Conservation (phyloP, 2,329 filamentous ascomycete species). For the Apiospora phragmitis region DNA sequence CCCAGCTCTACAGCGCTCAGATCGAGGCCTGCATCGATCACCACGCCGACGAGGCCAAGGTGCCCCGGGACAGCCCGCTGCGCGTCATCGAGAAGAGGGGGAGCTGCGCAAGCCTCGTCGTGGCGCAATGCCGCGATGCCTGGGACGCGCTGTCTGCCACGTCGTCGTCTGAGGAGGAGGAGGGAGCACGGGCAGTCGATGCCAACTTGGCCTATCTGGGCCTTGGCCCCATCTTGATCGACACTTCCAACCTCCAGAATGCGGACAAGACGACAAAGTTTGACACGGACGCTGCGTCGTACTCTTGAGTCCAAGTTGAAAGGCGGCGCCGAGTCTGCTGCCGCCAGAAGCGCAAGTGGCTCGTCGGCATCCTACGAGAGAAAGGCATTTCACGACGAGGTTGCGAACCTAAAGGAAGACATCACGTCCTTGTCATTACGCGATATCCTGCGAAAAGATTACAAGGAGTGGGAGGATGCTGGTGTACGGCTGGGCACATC, state of each 20-base stretch:
- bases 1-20: constrained; percentile 47
- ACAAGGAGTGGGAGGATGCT: constrained; percentile 73
- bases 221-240: constrained; percentile 71
- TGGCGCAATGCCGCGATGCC: constrained; percentile 54
- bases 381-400: constrained; percentile 56
- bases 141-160: constrained; percentile 47
- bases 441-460: constrained; percentile 79
- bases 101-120: constrained; percentile 72
- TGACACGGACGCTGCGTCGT: constrained; percentile 58
- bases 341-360: constrained; percentile 19
- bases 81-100: constrained; percentile 67
- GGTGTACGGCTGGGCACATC: constrained; percentile 64
- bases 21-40: constrained; percentile 75
- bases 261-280: constrained; percentile 64
- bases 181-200: constrained; percentile 42
- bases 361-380: constrained; percentile 46
- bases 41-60: constrained; percentile 68
- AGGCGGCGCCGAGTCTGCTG: background rate
- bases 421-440: constrained; percentile 59
- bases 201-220: constrained; percentile 66
- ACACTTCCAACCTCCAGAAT: constrained; percentile 65
- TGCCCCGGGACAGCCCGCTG: constrained; percentile 48
- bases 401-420: constrained; percentile 67
- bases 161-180: constrained; percentile 24
- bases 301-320: constrained; percentile 54